Evolutionary conservation across 2,329 filamentous ascomycete species (phyloP).

Genomic region (Fusarium albosuccineum): DNA sequence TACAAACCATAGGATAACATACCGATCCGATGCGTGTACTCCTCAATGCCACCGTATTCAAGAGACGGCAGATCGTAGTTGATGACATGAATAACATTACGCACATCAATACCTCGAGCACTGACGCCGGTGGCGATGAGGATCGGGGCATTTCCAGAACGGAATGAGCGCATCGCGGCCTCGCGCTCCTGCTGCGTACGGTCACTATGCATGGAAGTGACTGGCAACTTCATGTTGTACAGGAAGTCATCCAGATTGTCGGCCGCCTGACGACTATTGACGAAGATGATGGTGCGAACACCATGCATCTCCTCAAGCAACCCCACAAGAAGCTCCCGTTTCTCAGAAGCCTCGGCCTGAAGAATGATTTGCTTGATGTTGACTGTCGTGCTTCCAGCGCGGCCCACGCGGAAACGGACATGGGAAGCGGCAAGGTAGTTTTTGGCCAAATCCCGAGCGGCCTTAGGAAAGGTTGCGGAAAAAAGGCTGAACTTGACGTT

Average conservation of each 20-base stretch:
- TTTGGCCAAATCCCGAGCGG: slow-evolving; percentile 80
- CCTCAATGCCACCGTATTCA: slow-evolving; percentile 86
- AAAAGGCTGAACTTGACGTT: slow-evolving; percentile 83
- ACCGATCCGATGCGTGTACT: slow-evolving; percentile 96
- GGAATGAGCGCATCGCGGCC: slow-evolving; percentile 89
- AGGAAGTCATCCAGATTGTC: slow-evolving; percentile 91
- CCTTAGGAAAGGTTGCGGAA: slow-evolving; percentile 92
- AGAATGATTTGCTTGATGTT: slow-evolving; percentile 87
- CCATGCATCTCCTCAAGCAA: slow-evolving; percentile 78
- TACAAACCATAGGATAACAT: slow-evolving; percentile 50
- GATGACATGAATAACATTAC: slow-evolving; percentile 89
- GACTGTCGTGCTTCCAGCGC: slow-evolving; percentile 82
- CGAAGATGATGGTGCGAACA: slow-evolving; percentile 88
- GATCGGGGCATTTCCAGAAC: slow-evolving; percentile 79
- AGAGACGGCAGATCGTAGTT: slow-evolving; percentile 88
- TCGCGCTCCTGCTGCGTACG: slow-evolving; percentile 93
- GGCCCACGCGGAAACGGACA: slow-evolving; percentile 86
- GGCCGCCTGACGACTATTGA: slow-evolving; percentile 82
- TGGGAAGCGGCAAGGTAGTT: slow-evolving; percentile 80
- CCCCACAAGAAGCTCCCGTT: slow-evolving; percentile 78
- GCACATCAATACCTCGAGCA: slow-evolving; percentile 89
- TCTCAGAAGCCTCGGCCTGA: slow-evolving; percentile 73
- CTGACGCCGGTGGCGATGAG: slow-evolving; percentile 88
- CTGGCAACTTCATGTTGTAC: slow-evolving; percentile 83
- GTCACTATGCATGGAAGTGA: slow-evolving; percentile 88